Conservation (phyloP, 2,329 filamentous ascomycete genomes). For the Sarocladium strictum region DNA sequence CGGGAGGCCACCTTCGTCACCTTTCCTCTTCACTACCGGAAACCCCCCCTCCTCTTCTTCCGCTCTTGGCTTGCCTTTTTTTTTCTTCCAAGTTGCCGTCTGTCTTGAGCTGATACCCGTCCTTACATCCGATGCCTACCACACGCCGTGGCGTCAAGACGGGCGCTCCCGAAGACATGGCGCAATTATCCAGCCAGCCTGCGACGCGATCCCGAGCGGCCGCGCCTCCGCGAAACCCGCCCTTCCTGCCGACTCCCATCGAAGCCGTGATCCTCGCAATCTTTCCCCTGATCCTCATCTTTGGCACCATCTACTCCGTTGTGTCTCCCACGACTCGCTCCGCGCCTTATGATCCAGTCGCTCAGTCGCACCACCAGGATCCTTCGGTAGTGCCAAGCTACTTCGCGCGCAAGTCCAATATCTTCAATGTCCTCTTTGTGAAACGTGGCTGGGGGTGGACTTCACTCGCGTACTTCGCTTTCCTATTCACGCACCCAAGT, state of each 20-base stretch:
- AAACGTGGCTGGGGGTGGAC: slow-evolving; percentile 96
- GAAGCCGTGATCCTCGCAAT: slow-evolving; percentile 59
- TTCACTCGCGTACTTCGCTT: slow-evolving; percentile 64
- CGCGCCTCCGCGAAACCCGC: slow-evolving; percentile 35
- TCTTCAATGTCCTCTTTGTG: slow-evolving; percentile 90
- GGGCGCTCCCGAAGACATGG: not conserved
- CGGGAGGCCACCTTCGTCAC: not conserved
- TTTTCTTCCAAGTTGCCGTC: not conserved
- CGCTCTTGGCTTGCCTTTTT: no score
- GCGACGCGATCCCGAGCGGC: slow-evolving; percentile 5
- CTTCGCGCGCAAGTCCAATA: slow-evolving; percentile 88
- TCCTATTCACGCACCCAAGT: slow-evolving; percentile 63
- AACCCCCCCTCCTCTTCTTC: not conserved
- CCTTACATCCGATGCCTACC: slow-evolving; percentile 10
- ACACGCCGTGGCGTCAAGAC: slow-evolving; percentile 12
- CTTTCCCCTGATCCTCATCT: slow-evolving; percentile 72
- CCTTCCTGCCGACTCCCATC: slow-evolving; percentile 63
- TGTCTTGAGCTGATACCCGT: slow-evolving; percentile 1
- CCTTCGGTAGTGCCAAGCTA: slow-evolving; percentile 63
- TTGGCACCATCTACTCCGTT: slow-evolving; percentile 75
- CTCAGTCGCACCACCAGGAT: slow-evolving; percentile 58
- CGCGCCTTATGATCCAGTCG: slow-evolving; percentile 53
- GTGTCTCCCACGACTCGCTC: slow-evolving; percentile 67
- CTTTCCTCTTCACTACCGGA: not conserved
- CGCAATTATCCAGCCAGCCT: not conserved